Conservation (phyloP, 495 filamentous ascomycete species). For the Tuber umbilicatum region DNA sequence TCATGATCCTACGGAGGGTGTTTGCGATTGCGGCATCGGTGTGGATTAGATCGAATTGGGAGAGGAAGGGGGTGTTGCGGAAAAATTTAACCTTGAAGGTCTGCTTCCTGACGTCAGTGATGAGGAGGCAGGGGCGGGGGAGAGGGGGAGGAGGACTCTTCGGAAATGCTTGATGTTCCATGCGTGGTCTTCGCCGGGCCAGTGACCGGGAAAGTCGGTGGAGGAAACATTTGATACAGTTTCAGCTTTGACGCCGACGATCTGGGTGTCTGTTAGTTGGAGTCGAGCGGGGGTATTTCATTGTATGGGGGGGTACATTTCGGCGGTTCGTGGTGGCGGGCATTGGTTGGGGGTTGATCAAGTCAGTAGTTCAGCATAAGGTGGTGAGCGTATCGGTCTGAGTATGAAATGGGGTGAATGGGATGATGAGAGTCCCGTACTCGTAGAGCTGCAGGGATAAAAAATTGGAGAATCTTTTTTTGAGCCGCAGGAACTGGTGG, state of each 20-base stretch:
- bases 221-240: slow-evolving; percentile 81
- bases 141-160: slow-evolving; percentile 44
- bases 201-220: slow-evolving; percentile 85
- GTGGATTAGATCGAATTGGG: slow-evolving; percentile 84
- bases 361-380: neutral
- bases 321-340: neutral
- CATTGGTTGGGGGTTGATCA: neutral
- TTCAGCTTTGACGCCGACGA: slow-evolving; percentile 77
- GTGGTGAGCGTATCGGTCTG: neutral
- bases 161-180: slow-evolving; percentile 77
- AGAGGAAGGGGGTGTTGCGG: slow-evolving; percentile 63
- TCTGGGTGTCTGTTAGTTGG: slow-evolving; percentile 46
- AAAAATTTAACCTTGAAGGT: slow-evolving; percentile 73
- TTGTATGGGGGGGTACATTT: neutral
- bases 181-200: slow-evolving; percentile 78
- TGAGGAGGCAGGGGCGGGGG: neutral
- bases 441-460: neutral
- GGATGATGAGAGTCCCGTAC: neutral
- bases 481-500: neutral
- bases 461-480: neutral
- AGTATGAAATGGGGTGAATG: neutral
- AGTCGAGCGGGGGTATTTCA: neutral
- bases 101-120: slow-evolving; percentile 42
- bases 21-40: slow-evolving; percentile 91
- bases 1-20: slow-evolving; percentile 93